These are phyloP conservation scores for Fusarium chuoi DNA, from an alignment of 2,329 filamentous ascomycete species.

Conservation along the genomic window DNA sequence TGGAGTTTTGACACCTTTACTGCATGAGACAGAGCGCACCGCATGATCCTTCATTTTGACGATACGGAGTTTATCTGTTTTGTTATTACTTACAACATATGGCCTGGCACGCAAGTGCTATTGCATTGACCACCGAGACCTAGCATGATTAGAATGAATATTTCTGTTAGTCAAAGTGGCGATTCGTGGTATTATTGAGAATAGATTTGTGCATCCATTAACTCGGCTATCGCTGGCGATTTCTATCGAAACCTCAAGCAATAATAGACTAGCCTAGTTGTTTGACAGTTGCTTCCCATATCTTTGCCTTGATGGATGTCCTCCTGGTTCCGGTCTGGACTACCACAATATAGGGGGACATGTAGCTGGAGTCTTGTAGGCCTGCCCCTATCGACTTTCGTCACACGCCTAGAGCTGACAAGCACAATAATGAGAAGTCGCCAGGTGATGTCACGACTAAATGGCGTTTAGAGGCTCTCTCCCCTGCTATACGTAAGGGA, in stretches of 20 bases:
- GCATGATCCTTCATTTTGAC: neutral
- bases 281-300: neutral
- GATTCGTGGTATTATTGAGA: neutral
- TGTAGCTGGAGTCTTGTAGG: neutral
- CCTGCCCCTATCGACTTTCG: neutral
- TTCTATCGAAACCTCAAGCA: neutral
- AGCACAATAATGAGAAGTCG: neutral
- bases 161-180: neutral
- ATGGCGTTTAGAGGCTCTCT: neutral
- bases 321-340: neutral
- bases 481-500: neutral
- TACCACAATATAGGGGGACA: neutral
- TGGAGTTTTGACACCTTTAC: slow-evolving; percentile 9
- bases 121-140: neutral
- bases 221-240: neutral
- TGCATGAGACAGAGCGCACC: neutral
- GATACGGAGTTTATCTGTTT: neutral
- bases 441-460: slow-evolving; percentile 4
- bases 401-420: neutral
- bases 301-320: neutral
- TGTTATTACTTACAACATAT: slow-evolving; percentile 2
- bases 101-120: slow-evolving; percentile 3
- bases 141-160: neutral
- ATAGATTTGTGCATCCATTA: neutral
- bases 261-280: neutral